Percentiles rank a stretch among this genome's conserved stretches.
phyloP scores from a whole-genome alignment of 495 filamentous ascomycete species.

The Glarea lozoyensis region DNA sequence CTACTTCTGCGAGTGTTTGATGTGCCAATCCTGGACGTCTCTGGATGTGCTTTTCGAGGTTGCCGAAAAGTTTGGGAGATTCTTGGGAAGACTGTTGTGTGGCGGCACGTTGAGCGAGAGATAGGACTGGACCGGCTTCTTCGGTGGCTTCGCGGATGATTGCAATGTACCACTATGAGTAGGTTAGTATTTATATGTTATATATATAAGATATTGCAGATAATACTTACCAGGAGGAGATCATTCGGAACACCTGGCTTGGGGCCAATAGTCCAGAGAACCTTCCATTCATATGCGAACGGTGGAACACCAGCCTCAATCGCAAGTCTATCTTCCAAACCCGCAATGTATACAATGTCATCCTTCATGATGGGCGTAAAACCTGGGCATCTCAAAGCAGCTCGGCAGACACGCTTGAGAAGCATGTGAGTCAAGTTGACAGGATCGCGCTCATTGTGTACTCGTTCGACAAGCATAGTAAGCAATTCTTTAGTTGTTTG shows the following conservation, averaged over 20 bases:
- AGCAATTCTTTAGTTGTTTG: conserved; percentile 40
- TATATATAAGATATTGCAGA: too few species aligned
- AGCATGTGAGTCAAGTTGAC: conserved; percentile 43
- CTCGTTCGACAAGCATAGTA: conserved; percentile 25
- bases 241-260: conserved; percentile 32
- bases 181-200: conserved; percentile 17
- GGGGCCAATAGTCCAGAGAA: conserved; percentile 30
- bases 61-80: conserved; percentile 36
- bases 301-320: conserved; percentile 24
- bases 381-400: conserved; percentile 51
- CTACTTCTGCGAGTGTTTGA: conserved; percentile 27
- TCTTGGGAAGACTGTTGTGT: conserved; percentile 4
- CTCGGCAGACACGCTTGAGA: conserved; percentile 45
- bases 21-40: conserved; percentile 24
- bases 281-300: conserved; percentile 30
- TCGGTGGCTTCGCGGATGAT: conserved; percentile 40
- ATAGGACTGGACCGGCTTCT: conserved; percentile 19
- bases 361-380: conserved; percentile 57
- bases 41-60: conserved; percentile 23
- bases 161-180: conserved; percentile 40
- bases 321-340: conserved; percentile 15
- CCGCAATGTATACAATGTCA: conserved; percentile 28
- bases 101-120: conserved; percentile 27
- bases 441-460: conserved; percentile 26
- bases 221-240: conserved; percentile 33